These are phyloP conservation scores for Dissophora ornata DNA, from an alignment of 192 early-diverging fungal species.

Conservation along the genomic window DNA sequence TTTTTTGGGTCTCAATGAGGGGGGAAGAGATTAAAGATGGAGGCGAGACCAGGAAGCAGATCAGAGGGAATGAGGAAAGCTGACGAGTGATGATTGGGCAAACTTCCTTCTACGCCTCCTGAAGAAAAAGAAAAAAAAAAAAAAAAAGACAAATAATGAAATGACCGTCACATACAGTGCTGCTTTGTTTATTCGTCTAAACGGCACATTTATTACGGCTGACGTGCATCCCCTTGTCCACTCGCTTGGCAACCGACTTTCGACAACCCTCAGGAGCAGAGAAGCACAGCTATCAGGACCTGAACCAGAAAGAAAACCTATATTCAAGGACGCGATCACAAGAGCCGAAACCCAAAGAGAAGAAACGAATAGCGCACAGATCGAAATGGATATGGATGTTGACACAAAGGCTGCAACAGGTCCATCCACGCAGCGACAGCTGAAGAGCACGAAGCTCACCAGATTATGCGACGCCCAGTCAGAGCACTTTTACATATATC, in stretches of 20 bases:
- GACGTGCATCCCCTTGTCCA: no score
- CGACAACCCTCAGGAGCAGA: no score
- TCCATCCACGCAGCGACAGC: neutral
- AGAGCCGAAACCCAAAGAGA: no score
- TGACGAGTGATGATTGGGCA: neutral
- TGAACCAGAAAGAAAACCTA: no score
- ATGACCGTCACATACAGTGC: no score
- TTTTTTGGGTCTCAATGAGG: no score
- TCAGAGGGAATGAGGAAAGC: neutral
- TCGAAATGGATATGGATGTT: constrained; percentile 1
- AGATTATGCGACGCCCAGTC: constrained; percentile 32
- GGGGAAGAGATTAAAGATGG: constrained; percentile 9
- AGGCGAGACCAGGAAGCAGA: neutral
- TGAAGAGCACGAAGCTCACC: constrained; percentile 10
- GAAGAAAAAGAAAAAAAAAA: neutral
- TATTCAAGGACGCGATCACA: no score
- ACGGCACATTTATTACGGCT: no score
- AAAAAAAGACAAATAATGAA: constrained; percentile 36
- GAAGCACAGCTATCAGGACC: no score
- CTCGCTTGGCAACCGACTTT: no score
- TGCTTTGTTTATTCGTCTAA: no score
- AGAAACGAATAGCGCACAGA: no score
- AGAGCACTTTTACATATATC: constrained; percentile 44
- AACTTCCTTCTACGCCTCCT: neutral
- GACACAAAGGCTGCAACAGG: neutral